These are phyloP conservation scores for Aureobasidium sp. DNA, from an alignment of 2,329 filamentous ascomycete genomes.

Conservation along the genomic window DNA sequence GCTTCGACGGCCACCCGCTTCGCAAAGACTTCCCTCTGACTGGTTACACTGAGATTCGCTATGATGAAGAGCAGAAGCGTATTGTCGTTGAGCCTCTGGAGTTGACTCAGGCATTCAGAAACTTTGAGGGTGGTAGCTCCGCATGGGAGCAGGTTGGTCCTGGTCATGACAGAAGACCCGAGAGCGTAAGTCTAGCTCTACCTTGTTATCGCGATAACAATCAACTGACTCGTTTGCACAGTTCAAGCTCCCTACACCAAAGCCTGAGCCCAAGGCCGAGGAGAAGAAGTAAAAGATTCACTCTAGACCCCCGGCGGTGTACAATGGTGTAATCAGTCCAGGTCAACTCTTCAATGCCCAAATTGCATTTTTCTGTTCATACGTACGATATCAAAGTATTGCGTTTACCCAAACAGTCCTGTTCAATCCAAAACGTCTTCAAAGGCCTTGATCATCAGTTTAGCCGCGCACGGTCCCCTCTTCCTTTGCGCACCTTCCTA, in stretches of 20 bases:
- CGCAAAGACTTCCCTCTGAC: conserved; percentile 98
- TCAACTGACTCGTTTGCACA: conserved; percentile 27
- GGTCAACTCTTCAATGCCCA: conserved; percentile 6
- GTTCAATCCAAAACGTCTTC: too few relatives aligned
- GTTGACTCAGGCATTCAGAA: conserved; percentile 95
- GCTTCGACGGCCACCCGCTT: conserved; percentile 94
- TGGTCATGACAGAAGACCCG: conserved; percentile 72
- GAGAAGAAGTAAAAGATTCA: conserved; percentile 77
- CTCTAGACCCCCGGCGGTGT: conserved; percentile 12
- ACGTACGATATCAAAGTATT: not conserved
- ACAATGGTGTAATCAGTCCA: conserved; percentile 16
- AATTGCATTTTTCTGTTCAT: conserved; percentile 13
- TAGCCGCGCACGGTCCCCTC: too few relatives aligned
- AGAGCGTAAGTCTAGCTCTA: conserved; percentile 43
- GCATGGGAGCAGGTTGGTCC: conserved; percentile 62
- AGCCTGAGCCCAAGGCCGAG: conserved; percentile 87
- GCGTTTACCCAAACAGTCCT: too few relatives aligned
- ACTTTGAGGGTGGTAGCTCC: conserved; percentile 71
- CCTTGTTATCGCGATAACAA: not conserved
- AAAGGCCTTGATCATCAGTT: too few relatives aligned
- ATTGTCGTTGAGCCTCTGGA: conserved; percentile 97
- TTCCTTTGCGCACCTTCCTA: too few relatives aligned
- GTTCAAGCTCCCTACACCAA: conserved; percentile 92
- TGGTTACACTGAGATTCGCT: conserved; percentile 95
- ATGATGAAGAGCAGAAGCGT: conserved; percentile 99